Percentiles rank a stretch among this genome's conserved stretches.
These are phyloP conservation scores for Ehretia macrophylla DNA, from an alignment of 257 asterid species.

Conservation along the genomic window DNA sequence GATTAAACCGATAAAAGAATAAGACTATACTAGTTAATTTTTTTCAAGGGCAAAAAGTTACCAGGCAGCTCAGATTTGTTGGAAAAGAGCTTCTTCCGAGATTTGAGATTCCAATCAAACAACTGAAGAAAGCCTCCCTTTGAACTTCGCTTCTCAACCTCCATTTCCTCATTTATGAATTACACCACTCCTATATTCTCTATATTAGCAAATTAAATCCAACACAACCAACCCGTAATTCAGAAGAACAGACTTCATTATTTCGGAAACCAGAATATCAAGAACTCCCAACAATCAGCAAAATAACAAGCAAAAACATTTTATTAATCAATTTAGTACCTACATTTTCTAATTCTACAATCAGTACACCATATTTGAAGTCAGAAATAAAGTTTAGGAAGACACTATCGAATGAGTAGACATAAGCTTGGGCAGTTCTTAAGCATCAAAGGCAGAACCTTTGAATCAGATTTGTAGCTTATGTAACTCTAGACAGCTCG, in stretches of 20 bases:
- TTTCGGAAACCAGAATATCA: too few relatives aligned
- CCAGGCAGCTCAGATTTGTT: constrained; percentile 70
- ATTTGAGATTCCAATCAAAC: constrained; percentile 92
- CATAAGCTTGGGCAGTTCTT: too few relatives aligned
- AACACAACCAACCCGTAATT: constrained; percentile 25
- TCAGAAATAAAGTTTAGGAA: too few relatives aligned
- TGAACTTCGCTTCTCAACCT: constrained; percentile 69
- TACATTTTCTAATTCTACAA: too few relatives aligned
- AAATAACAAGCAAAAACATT: too few relatives aligned
- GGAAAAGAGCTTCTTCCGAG: constrained; percentile 88
- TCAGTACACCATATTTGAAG: too few relatives aligned
- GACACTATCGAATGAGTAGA: too few relatives aligned
- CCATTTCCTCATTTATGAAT: constrained; percentile 49
- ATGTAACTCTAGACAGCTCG: too few relatives aligned
- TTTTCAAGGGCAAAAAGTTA: constrained; percentile 24
- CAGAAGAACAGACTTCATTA: constrained; percentile 2
- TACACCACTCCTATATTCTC: constrained; percentile 7
- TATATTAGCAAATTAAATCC: constrained; percentile 24
- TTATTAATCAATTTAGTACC: too few relatives aligned
- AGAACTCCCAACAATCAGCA: too few relatives aligned
- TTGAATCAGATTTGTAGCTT: too few relatives aligned
- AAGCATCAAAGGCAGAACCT: too few relatives aligned
- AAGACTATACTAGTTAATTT: constrained; percentile 2
- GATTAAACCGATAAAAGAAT: constrained; percentile 6
- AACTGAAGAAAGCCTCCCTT: constrained; percentile 91